Evolutionary conservation across 2,329 filamentous ascomycete genomes (phyloP), one percentile per base, ranked within the genome.

Genomic region (Paraphaeosphaeria sporulosa): DNA sequence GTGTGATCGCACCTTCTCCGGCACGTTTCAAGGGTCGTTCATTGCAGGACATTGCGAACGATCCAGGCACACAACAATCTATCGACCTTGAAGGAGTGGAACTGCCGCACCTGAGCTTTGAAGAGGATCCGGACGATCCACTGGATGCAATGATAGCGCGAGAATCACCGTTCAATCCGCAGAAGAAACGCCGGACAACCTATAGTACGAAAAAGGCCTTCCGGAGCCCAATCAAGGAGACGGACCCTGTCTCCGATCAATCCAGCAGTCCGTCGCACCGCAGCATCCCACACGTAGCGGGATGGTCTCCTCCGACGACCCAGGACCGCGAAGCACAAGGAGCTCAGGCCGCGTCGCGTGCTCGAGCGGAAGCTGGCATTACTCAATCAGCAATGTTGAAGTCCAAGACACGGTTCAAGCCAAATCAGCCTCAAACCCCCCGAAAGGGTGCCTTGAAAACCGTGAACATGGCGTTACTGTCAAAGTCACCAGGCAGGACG

Each of bases 21-120:
- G 52, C 42, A 21, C 30, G 32, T 2, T 55, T 48, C 53, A 49
- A 43, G 13, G 34, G 68, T 36, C 73, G 70, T n/a, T 74, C 70
- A n/a, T 58, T 79, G 10, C 64, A 71, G 8, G 77, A 79, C 17
- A 77, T 79, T 30, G 71, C 73, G 9, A 75, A 76, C 38, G 63
- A 74, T 23, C 73, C 73, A n/a, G 68, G 71, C 3, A 76, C 74
- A 21, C 73, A 76, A 47, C 66, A 63, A 12, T 75, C 73, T 9
- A 60, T 63, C 19, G 71, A 65, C 38, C 60, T 79, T 9, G 62
- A 78, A 63, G 71, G 71, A 15, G 63, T 76, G 23, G 74, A 76
- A 8, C 68, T 76, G 34, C 72, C 73, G n/a, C 64, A 64, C 15
- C 32, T 78, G 57, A 65, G 79, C 72, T 60, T 73, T 44, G 46